Base-by-base conservation (phyloP, 2,329 filamentous ascomycete genomes). In the Ilyonectria destructans region DNA sequence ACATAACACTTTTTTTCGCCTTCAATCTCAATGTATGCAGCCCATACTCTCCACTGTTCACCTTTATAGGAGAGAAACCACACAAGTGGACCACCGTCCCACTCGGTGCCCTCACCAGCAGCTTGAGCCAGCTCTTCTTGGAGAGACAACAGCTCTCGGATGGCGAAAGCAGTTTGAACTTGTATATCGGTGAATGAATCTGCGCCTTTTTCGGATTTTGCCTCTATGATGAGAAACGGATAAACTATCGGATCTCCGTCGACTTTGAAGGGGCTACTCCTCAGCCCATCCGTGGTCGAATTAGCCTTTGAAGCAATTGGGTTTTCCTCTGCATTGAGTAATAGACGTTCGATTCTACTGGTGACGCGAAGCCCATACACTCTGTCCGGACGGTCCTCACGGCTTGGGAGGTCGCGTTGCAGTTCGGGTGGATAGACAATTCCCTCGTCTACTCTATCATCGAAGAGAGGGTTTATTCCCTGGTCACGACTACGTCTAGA, bases 221-320 rank as follows among this genome's bases (percentile, higher is more conserved):
- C 64, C 54, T 68, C 68, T 15, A 70, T 46, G 15, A 70, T 61
- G 12, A 70, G 55, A 29, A 70, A 70, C 2, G 68, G 68, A 49
- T 68, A 70, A 10, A 68, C 21, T 6, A 70, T 54, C 10, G 56
- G 35, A 19, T 68, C 29, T 23, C 51, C 52, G 10, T 46, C n/a
- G 17, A 17, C 15, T 9, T 37, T 21, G 21, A 60, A 60, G 4
- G 58, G 58, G n/a, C 43, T 31, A 13, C 31, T 58, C n/a, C 21
- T 58, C 1, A 58, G 37, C 19, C 17, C 9, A 6, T 33, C 31
- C 2, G 1, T 12, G 31, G 31, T 33, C 8, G 31, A 12, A 33
- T 33, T 33, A 3, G 8, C 12, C 7, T 33, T 33, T 12, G 31
- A 9, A 9, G 31, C 8, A 12, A 33, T 9, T 9, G 31, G 31